Evolutionary conservation across 257 asterid species (phyloP).

Genomic region (Solanum peruvianum): DNA sequence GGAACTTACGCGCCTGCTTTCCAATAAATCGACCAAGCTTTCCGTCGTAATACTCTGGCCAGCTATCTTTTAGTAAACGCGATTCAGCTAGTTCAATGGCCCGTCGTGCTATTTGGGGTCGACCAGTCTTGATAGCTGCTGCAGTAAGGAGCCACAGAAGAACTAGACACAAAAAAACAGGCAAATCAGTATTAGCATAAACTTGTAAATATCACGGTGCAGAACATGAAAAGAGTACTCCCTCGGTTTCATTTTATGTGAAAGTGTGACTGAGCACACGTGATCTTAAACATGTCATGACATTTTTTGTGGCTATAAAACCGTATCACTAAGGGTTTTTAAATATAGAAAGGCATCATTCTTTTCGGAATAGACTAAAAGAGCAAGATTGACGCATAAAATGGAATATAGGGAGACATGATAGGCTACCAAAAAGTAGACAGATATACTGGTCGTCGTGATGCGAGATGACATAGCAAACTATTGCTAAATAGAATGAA

Average conservation of each 20-base stretch:
- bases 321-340: neutral
- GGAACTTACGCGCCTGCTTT: constrained; percentile 74
- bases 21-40: constrained; percentile 68
- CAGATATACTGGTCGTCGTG: neutral
- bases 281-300: neutral
- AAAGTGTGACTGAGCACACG: neutral
- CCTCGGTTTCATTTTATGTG: neutral
- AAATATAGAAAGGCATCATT: neutral
- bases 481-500: neutral
- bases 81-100: constrained; percentile 64
- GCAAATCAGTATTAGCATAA: neutral
- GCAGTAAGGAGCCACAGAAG: constrained; percentile 88
- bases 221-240: neutral
- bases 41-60: constrained; percentile 84
- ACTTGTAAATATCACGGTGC: neutral
- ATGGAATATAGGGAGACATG: neutral
- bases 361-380: neutral
- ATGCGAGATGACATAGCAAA: neutral
- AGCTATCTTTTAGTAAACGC: constrained; percentile 53
- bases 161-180: constrained; percentile 23
- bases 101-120: constrained; percentile 78
- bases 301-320: neutral
- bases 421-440: neutral
- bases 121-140: constrained; percentile 78
- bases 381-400: neutral